These are phyloP conservation scores for Liquidambar formosana DNA, from an alignment of 164 flowering plant genomes.

Conservation along the genomic window DNA sequence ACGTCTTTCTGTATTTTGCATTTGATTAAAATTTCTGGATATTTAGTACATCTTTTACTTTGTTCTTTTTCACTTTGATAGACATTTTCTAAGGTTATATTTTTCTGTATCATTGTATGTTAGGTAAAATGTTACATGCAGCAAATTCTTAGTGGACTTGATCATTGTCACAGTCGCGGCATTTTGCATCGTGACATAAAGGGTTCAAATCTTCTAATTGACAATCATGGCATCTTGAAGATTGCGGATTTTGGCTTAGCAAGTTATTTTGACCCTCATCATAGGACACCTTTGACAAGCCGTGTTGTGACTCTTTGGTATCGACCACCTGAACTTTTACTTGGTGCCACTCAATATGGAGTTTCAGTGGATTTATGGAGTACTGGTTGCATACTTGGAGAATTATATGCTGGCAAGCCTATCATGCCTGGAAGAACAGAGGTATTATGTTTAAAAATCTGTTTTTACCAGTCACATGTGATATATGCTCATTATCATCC, in stretches of 20 bases:
- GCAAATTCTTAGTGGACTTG: constrained; percentile 68
- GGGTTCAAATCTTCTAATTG: constrained; percentile 71
- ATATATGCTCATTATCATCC: background rate
- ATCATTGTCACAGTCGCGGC: constrained; percentile 63
- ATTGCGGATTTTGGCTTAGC: constrained; percentile 90
- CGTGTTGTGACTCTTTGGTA: constrained; percentile 92
- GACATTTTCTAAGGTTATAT: background rate
- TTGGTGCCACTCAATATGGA: constrained; percentile 73
- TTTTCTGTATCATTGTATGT: constrained; percentile 14
- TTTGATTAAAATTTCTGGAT: background rate
- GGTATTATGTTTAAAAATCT: constrained; percentile 32
- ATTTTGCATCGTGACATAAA: constrained; percentile 75
- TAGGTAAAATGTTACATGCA: constrained; percentile 74
- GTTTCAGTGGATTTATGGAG: constrained; percentile 85
- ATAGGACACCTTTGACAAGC: constrained; percentile 56
- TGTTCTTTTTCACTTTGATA: background rate
- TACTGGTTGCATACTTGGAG: constrained; percentile 83
- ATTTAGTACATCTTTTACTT: background rate
- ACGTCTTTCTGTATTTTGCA: background rate
- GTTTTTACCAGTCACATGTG: background rate
- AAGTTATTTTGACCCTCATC: constrained; percentile 44
- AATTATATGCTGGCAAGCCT: constrained; percentile 69
- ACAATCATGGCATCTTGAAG: constrained; percentile 66
- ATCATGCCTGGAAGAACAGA: constrained; percentile 88
- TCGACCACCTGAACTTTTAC: constrained; percentile 80